These are phyloP conservation scores for Cladophialophora psammophila DNA, from an alignment of 2,329 filamentous ascomycete genomes.

Conservation along the genomic window DNA sequence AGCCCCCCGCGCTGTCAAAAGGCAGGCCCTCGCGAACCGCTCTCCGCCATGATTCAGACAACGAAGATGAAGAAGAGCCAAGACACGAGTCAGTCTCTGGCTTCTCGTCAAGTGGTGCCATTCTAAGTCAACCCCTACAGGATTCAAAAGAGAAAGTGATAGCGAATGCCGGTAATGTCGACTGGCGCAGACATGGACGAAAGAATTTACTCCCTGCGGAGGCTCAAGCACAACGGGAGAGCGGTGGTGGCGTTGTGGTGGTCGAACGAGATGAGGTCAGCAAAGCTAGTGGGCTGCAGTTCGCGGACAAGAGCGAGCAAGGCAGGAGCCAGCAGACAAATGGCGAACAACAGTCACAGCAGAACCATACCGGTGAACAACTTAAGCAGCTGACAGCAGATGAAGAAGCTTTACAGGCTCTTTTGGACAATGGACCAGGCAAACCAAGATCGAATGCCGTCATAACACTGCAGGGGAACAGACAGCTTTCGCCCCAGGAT, in stretches of 20 bases:
- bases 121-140: slow-evolving; percentile 49
- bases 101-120: slow-evolving; percentile 58
- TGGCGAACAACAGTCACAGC: slow-evolving; percentile 3
- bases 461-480: slow-evolving; percentile 54
- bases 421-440: slow-evolving; percentile 64
- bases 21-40: slow-evolving; percentile 20
- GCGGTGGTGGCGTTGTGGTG: slow-evolving; percentile 47
- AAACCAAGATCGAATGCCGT: slow-evolving; percentile 59
- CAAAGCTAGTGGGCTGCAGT: slow-evolving; percentile 63
- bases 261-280: slow-evolving; percentile 61
- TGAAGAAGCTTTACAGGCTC: slow-evolving; percentile 70
- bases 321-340: slow-evolving; percentile 29
- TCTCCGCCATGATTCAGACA: slow-evolving; percentile 60
- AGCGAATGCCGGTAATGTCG: slow-evolving; percentile 67
- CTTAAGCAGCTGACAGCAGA: slow-evolving; percentile 50
- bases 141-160: slow-evolving; percentile 61
- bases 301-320: slow-evolving; percentile 48
- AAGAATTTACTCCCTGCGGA: slow-evolving; percentile 67
- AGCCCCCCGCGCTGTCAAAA: slow-evolving; percentile 9
- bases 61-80: slow-evolving; percentile 45
- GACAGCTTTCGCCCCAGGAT: slow-evolving; percentile 43
- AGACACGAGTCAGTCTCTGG: slow-evolving; percentile 60
- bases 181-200: slow-evolving; percentile 53
- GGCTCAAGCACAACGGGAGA: slow-evolving; percentile 54
- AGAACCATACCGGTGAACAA: slow-evolving; percentile 12